Evolutionary conservation across 2,329 filamentous ascomycete genomes (phyloP), one percentile per base, ranked within the genome.

Genomic region (Lachnellula hyalina): DNA sequence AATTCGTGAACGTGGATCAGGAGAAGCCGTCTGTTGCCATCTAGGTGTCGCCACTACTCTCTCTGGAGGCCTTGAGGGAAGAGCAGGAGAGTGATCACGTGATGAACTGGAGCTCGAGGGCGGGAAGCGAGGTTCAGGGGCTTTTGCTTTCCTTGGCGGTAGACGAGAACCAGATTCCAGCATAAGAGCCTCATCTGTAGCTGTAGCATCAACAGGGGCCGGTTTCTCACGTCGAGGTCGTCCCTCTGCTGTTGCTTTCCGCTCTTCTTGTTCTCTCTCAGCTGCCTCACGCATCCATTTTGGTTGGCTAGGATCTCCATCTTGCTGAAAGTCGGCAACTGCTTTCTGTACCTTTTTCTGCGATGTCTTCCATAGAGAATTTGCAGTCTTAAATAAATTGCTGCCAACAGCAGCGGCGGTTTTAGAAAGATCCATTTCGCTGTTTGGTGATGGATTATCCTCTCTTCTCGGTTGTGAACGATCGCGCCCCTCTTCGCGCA

Each of bases 261-360:
- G 61, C 36, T 71, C 73, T 17, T 60, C 60, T 2, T 78, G 75
- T 19, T 67, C 63, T 60, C 65, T 53, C 55, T 67, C 63, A 55
- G 67, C 59, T 41, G 84, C 80, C 54, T 92, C 87, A 64, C 87
- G 85, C 93, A 99, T 96, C 94, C 94, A 99, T 68, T 90, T 94
- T 0, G 94, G 94, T 68, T 96, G 89, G 66, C 71, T 89, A 2
- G 87, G 79, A 66, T 96, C 91, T 5, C 60, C 76, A n/a, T 85
- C 86, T 42, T 80, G 79, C 61, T 87, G 82, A 56, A 97, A 88
- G 15, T 99, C 94, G 8, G 91, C 85, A 35, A 97, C 89, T 4
- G 90, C 93, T 71, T 94, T 90, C 66, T 96, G 90, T 55, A 97
- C 82, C 69, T 90, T 92, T 72, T 96, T 99, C 67, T 92, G 90